phyloP scores from a whole-genome alignment of 306 rosid genomes.

The Corylus heterophylla region DNA sequence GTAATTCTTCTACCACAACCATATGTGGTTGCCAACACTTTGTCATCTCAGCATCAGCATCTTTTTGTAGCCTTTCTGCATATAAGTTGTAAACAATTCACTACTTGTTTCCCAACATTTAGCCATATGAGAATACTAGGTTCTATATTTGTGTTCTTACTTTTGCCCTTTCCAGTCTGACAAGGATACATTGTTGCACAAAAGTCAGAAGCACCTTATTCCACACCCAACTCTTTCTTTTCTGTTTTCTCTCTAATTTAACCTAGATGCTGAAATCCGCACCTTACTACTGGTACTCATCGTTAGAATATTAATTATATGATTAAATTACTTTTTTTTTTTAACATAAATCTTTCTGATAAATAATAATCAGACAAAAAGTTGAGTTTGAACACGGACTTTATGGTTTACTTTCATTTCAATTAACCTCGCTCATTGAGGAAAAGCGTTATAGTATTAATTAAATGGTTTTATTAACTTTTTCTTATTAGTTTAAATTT shows the following conservation, averaged over 20 bases:
- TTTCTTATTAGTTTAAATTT: too few species aligned
- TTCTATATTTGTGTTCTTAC: constrained; percentile 11
- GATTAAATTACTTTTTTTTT: too few species aligned
- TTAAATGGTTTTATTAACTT: too few species aligned
- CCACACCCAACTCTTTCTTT: constrained; percentile 18
- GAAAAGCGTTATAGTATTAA: too few species aligned
- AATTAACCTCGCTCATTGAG: too few species aligned
- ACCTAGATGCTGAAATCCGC: constrained; percentile 11
- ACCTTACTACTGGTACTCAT: background rate
- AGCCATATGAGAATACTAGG: constrained; percentile 20
- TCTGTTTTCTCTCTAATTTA: constrained; percentile 11
- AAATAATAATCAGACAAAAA: too few species aligned
- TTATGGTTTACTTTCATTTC: too few species aligned
- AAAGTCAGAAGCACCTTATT: constrained; percentile 21
- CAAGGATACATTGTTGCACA: constrained; percentile 6
- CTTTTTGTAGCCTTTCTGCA: constrained; percentile 27
- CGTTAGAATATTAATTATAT: too few species aligned
- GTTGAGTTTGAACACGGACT: background rate
- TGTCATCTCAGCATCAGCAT: constrained; percentile 46
- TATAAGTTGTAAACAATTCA: background rate
- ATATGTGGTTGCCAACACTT: constrained; percentile 29
- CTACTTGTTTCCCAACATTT: constrained; percentile 28
- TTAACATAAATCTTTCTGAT: too few species aligned
- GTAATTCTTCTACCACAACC: constrained; percentile 23
- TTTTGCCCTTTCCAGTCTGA: constrained; percentile 20